These are phyloP conservation scores for Glebionis coronaria DNA, from an alignment of 129 eudicot species.

Conservation along the genomic window DNA sequence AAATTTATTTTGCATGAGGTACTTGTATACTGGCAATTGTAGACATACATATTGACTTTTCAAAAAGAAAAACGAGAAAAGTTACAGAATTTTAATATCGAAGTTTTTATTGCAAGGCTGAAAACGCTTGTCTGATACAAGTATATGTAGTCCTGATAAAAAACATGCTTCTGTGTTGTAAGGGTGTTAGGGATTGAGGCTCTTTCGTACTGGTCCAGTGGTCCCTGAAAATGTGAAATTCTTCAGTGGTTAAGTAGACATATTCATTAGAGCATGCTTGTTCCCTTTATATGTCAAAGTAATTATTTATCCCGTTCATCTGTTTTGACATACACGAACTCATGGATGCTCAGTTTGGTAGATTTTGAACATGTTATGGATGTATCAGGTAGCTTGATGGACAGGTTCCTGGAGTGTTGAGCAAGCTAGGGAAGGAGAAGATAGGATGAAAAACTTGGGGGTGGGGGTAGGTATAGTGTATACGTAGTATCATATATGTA, in stretches of 20 bases:
- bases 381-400: constrained; percentile 23
- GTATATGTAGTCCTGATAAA: not conserved
- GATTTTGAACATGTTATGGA: constrained; percentile 16
- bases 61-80: not conserved
- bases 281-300: too few species aligned
- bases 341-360: not conserved
- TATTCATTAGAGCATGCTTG: too few species aligned
- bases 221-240: too few species aligned
- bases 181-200: too few species aligned
- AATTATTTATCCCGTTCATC: too few species aligned
- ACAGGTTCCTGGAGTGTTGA: constrained; percentile 1
- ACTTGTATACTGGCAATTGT: constrained; percentile 12
- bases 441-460: not conserved
- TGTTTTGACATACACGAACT: too few species aligned
- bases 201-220: too few species aligned
- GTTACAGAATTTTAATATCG: constrained; percentile 4
- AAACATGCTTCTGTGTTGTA: too few species aligned
- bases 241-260: too few species aligned
- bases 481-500: not conserved
- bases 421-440: constrained; percentile 2
- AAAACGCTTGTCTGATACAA: not conserved
- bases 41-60: constrained; percentile 19
- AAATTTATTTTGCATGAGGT: constrained; percentile 19
- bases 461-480: not conserved
- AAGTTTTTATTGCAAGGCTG: not conserved